Percentiles rank a stretch among this genome's conserved stretches.
Evolutionary conservation across 2,329 filamentous ascomycete species (phyloP).

Genomic region (Tolypocladium paradoxum): DNA sequence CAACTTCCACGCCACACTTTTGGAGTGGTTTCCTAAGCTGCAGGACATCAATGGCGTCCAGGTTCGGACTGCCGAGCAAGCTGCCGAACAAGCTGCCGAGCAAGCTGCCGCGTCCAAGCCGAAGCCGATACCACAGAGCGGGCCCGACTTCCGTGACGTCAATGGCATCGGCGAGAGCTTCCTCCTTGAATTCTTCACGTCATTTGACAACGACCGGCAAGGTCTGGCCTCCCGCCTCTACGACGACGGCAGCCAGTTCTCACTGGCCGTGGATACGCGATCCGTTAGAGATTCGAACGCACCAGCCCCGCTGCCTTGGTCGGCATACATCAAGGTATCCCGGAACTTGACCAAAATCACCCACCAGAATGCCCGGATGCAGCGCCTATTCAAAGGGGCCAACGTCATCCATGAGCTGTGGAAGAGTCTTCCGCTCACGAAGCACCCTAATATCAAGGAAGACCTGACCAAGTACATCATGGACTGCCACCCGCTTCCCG

Average conservation of each 20-base stretch:
- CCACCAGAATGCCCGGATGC: conserved; percentile 46
- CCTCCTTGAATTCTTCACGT: conserved; percentile 59
- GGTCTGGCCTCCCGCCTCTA: conserved; percentile 58
- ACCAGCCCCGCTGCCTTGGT: conserved; percentile 49
- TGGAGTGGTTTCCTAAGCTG: conserved; percentile 75
- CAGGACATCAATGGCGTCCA: conserved; percentile 64
- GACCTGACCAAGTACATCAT: conserved; percentile 68
- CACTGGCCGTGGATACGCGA: conserved; percentile 57
- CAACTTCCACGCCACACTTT: conserved; percentile 55
- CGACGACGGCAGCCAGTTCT: conserved; percentile 65
- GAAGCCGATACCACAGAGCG: conserved; percentile 49
- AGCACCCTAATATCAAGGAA: conserved; percentile 59
- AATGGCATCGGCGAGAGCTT: conserved; percentile 66
- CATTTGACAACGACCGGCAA: conserved; percentile 62
- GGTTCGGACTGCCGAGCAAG: conserved; percentile 62
- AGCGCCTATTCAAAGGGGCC: conserved; percentile 54
- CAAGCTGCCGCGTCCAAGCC: conserved; percentile 37
- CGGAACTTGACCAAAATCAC: conserved; percentile 66
- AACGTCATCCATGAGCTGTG: conserved; percentile 58
- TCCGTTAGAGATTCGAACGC: conserved; percentile 37
- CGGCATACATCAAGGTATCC: conserved; percentile 64
- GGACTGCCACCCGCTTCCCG: conserved; percentile 66
- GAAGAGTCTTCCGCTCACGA: conserved; percentile 59
- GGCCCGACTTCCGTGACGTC: conserved; percentile 64
- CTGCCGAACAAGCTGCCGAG: conserved; percentile 56